Base-by-base conservation (phyloP, 148 eudicot species). In the Arbutus unedo region DNA sequence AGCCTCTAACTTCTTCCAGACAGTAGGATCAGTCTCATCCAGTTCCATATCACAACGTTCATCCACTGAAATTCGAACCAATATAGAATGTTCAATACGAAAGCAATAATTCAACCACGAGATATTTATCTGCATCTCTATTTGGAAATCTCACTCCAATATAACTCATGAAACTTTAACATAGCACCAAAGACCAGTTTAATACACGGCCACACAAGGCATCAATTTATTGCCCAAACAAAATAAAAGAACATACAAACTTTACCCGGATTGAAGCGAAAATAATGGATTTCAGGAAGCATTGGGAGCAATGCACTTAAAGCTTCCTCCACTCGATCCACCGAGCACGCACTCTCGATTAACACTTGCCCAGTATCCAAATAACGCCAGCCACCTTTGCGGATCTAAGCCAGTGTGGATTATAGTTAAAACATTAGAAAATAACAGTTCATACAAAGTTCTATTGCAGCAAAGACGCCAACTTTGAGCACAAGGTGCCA, bases 1-100 rank as follows among this genome's bases (percentile, higher is more conserved):
- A 82, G 88, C 87, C 87, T 97, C 99, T 80, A 97, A 86, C 89
- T 89, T 92, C 87, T 87, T 73, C 99, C 99, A 97, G 75, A 90
- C 86, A 21, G 95, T 88, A 19, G 99, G 99, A 81, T 97, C 99
- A 62, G 99, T 97, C 84, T 97, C 99, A 88, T 97, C 99, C 64
- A 97, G 86, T 83, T 94, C 96, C 99, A 97, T 97, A 83, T 94
- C 99, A 88, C 98, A 94, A 60, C 98, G 98, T 45, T 97, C 99
- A 87, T 97, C 99, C 89, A 93, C 99, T 97, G 91, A 60, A 79
- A 81, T 74, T 74, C 67, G 84, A 38, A 71, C 10, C 25, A 48
- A 82, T 4, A 41, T 67, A 67, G 60, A 68, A 19, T 59, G 9
- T 41, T 66, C 72, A 68, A 53, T 16, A 70, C 19, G 62, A 31